Evolutionary conservation across 106 monocot species (phyloP).

Genomic region (Phalaenopsis equestris): DNA sequence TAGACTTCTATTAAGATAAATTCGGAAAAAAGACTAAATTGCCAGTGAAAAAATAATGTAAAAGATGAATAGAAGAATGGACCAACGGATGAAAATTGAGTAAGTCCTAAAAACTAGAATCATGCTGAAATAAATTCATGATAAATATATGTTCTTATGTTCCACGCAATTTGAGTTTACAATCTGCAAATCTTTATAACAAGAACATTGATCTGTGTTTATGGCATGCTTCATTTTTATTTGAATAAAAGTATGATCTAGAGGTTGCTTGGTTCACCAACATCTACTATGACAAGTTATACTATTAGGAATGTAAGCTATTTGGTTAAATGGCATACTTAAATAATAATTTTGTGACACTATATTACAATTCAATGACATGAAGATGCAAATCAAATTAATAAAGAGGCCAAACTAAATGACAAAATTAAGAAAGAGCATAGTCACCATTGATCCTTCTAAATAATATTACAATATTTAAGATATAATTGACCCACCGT

Average conservation of each 20-base stretch:
- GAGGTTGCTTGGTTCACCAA: background rate
- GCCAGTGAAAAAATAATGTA: background rate
- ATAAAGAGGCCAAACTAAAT: background rate
- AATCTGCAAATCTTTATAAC: background rate
- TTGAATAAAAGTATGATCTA: background rate
- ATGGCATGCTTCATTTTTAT: background rate
- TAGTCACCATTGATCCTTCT: too few species aligned
- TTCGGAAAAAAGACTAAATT: background rate
- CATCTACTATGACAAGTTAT: background rate
- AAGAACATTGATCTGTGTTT: background rate
- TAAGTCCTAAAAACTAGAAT: background rate
- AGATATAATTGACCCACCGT: too few species aligned
- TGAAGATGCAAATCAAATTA: background rate
- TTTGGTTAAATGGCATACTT: background rate
- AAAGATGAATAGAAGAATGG: background rate
- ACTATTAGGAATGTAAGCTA: background rate
- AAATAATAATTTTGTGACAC: background rate
- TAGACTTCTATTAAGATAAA: background rate
- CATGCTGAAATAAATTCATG: background rate
- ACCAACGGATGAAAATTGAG: background rate
- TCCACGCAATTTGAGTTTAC: background rate
- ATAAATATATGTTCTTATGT: background rate
- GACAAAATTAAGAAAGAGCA: too few species aligned
- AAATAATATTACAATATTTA: too few species aligned
- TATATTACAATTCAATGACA: background rate